These are phyloP conservation scores for Botrytis deweyae DNA, from an alignment of 2,329 filamentous ascomycete species.

Conservation along the genomic window DNA sequence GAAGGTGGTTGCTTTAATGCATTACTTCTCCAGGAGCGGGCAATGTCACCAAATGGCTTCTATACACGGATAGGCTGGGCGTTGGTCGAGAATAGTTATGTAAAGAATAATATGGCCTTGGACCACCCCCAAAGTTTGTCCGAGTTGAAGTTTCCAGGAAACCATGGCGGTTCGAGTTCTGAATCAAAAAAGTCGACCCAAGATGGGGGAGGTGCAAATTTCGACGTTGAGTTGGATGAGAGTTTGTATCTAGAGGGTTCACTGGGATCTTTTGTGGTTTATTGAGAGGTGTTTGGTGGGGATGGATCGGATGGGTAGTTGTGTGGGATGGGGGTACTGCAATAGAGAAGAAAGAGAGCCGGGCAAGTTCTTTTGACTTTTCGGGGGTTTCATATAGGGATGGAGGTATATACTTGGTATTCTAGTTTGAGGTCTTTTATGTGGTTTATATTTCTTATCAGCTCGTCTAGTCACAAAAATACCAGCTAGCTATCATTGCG, in stretches of 20 bases:
- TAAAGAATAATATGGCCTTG: neutral
- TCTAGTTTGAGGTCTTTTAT: neutral
- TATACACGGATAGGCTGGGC: neutral
- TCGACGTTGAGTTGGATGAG: neutral
- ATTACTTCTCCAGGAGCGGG: neutral
- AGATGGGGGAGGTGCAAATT: neutral
- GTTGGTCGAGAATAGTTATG: fast-evolving
- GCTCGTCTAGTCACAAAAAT: too few species aligned
- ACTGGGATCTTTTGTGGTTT: slow-evolving; percentile 5
- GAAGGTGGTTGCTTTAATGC: neutral
- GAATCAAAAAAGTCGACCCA: too few species aligned
- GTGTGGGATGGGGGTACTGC: neutral
- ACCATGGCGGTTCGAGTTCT: neutral
- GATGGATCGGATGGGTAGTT: neutral
- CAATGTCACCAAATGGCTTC: neutral
- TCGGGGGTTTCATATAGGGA: neutral
- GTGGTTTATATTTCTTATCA: neutral
- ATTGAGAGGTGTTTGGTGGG: neutral
- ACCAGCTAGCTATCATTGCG: too few species aligned
- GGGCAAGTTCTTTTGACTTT: neutral
- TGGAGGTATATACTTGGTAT: neutral
- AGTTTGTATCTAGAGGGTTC: neutral
- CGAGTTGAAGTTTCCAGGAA: neutral
- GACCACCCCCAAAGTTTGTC: neutral
- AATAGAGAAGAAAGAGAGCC: too few species aligned